These are phyloP conservation scores for Elsinoe necatrix DNA, from an alignment of 2,329 filamentous ascomycete species.

Conservation along the genomic window DNA sequence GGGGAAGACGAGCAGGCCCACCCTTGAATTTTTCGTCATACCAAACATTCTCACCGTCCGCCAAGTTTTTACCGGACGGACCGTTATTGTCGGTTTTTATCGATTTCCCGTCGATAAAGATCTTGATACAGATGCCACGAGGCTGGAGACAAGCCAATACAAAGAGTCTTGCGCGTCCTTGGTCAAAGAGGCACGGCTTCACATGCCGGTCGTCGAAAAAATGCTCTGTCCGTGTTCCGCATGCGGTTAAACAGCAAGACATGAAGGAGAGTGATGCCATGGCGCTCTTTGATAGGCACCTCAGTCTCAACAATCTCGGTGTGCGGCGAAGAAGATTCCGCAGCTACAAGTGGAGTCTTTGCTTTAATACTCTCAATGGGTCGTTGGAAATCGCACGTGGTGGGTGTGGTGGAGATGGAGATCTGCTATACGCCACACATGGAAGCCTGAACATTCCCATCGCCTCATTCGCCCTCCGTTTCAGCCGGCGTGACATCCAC, in stretches of 20 bases:
- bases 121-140: neutral
- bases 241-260: constrained; percentile 2
- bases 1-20: neutral
- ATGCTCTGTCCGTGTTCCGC: constrained; percentile 1
- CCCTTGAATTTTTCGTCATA: constrained; percentile 4
- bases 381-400: neutral
- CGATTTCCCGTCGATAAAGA: constrained; percentile 3
- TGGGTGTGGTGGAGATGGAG: neutral
- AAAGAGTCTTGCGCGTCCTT: constrained; percentile 8
- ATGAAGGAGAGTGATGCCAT: neutral
- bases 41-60: constrained; percentile 1
- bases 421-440: constrained; percentile 1
- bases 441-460: neutral
- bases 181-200: neutral
- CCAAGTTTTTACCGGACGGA: neutral
- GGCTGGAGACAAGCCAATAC: constrained; percentile 13
- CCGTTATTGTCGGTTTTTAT: neutral
- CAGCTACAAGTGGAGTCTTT: neutral
- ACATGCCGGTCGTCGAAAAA: neutral
- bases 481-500: neutral
- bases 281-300: neutral
- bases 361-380: neutral
- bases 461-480: neutral
- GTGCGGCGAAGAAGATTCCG: neutral
- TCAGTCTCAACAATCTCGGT: neutral